Percentiles rank a stretch among this genome's conserved stretches.
These are phyloP conservation scores for Fusarium lyarnte DNA, from an alignment of 2,329 filamentous ascomycete species.

Conservation along the genomic window DNA sequence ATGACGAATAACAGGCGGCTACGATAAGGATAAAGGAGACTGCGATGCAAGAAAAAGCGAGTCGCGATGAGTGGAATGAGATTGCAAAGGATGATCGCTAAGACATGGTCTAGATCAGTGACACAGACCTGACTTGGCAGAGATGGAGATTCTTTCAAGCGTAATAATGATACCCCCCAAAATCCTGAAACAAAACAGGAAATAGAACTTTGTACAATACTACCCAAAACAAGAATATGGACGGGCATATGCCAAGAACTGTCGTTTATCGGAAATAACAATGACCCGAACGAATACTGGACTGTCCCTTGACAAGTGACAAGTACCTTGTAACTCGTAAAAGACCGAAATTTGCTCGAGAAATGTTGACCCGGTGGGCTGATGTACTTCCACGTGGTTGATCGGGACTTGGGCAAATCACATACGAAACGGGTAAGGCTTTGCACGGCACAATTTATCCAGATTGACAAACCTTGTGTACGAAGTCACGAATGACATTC, in stretches of 20 bases:
- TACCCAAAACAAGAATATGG: background rate
- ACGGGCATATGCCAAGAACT: background rate
- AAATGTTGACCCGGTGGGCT: background rate
- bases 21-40: background rate
- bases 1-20: background rate
- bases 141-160: conserved; percentile 22
- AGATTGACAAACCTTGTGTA: background rate
- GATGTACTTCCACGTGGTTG: conserved; percentile 19
- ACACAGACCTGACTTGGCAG: background rate
- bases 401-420: conserved; percentile 22
- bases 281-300: background rate
- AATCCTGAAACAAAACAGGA: conserved; percentile 10
- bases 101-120: background rate
- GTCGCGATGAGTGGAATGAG: background rate
- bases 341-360: background rate
- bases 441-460: conserved; percentile 2
- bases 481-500: conserved; percentile 15
- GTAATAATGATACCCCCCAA: conserved; percentile 33
- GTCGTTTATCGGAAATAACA: background rate
- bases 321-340: background rate
- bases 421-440: conserved; percentile 10
- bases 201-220: conserved; percentile 15
- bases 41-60: background rate
- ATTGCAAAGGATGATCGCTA: background rate
- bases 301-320: background rate